These are phyloP conservation scores for Sporodiniella umbellata DNA, from an alignment of 371 early-diverging fungal species.

Conservation along the genomic window DNA sequence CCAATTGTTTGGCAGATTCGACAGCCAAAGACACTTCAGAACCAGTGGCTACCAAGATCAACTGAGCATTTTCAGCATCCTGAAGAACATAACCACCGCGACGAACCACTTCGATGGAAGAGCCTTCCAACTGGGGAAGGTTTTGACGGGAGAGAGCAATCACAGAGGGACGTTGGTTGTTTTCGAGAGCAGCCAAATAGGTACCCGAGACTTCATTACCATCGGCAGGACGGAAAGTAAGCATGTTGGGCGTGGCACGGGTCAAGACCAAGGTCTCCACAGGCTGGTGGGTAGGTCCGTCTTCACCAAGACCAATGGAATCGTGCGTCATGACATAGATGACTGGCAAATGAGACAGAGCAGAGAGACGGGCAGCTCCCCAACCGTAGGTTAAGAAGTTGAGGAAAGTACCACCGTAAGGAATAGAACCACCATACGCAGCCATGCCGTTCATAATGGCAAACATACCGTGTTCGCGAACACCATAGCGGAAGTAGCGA, in stretches of 20 bases:
- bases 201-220: conserved; percentile 95
- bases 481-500: conserved; percentile 95
- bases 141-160: conserved; percentile 95
- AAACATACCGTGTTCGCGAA: conserved; percentile 99
- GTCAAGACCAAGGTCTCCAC: conserved; percentile 95
- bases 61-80: conserved; percentile 51
- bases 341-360: conserved; percentile 85
- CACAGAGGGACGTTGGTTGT: conserved; percentile 77
- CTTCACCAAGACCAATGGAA: conserved; percentile 98
- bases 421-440: conserved; percentile 88
- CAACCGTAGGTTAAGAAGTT: conserved; percentile 90
- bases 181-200: conserved; percentile 78
- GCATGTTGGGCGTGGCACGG: conserved; percentile 94
- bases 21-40: conserved; percentile 93
- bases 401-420: conserved; percentile 95
- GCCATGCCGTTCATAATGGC: conserved; percentile 95
- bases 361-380: conserved; percentile 92
- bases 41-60: conserved; percentile 91
- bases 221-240: conserved; percentile 93
- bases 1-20: conserved; percentile 76
- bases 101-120: conserved; percentile 75
- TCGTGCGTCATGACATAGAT: conserved; percentile 99
- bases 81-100: conserved; percentile 81
- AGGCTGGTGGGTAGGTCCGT: conserved; percentile 99
- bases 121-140: conserved; percentile 86